Conservation (phyloP, 2,329 filamentous ascomycete species). For the Fusarium pseudograminearum region DNA sequence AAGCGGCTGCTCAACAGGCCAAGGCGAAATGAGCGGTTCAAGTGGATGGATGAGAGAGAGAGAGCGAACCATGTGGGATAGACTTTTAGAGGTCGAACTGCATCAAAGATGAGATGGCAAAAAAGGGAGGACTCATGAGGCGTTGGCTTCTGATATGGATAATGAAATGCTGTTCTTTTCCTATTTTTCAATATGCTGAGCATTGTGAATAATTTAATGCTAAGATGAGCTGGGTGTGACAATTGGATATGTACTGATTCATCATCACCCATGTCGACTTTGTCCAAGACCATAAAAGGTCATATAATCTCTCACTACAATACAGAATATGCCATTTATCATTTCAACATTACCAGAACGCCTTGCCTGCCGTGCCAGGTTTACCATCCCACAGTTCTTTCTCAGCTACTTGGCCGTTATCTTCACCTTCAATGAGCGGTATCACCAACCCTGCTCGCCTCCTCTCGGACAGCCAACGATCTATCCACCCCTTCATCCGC, state of each 20-base stretch:
- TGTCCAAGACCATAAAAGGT: background rate
- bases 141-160: constrained; percentile 49
- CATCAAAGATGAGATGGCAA: constrained; percentile 37
- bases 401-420: constrained; percentile 48
- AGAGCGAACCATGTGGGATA: constrained; percentile 16
- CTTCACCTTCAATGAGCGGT: constrained; percentile 57
- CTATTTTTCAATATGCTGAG: constrained; percentile 5
- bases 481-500: constrained; percentile 74
- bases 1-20: constrained; percentile 68
- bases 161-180: constrained; percentile 45
- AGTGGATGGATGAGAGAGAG: constrained; percentile 2
- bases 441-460: constrained; percentile 65
- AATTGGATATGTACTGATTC: background rate
- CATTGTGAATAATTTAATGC: background rate
- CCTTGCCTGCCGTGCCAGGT: constrained; percentile 53
- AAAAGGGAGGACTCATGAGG: constrained; percentile 39
- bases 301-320: constrained; percentile 2
- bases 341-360: constrained; percentile 53
- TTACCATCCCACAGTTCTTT: constrained; percentile 56
- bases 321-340: background rate
- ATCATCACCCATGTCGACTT: background rate
- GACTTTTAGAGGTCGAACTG: constrained; percentile 26
- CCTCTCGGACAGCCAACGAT: constrained; percentile 71
- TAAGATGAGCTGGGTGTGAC: background rate
- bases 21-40: constrained; percentile 62